phyloP scores from a whole-genome alignment of 768 basidiomycete genomes.

The Phlegmacium glaucopus region DNA sequence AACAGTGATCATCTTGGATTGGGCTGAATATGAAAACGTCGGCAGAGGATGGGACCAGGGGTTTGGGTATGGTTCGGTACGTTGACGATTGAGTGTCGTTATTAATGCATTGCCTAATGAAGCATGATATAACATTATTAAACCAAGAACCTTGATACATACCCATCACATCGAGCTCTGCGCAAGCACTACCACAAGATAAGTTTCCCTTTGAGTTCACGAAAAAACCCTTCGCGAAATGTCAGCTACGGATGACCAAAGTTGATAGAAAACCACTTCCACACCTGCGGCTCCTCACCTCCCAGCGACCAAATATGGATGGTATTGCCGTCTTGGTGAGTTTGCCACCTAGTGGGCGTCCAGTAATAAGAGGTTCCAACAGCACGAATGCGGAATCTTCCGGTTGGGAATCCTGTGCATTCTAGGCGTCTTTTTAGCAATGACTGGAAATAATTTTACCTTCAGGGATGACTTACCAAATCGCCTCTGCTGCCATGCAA shows the following conservation, averaged over 20 bases:
- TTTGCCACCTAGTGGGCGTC: background rate
- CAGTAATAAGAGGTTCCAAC: background rate
- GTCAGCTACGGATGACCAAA: background rate
- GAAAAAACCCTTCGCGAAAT: background rate
- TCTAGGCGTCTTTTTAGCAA: too few relatives aligned
- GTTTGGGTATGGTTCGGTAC: conserved; percentile 1
- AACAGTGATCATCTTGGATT: conserved; percentile 1
- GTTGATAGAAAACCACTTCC: background rate
- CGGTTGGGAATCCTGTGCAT: conserved; percentile 2
- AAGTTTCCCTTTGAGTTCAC: conserved; percentile 1
- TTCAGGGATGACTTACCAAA: too few relatives aligned
- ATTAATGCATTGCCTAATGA: background rate
- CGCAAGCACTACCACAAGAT: background rate
- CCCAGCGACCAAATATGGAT: background rate
- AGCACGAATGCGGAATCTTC: conserved; percentile 6
- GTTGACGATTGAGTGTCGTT: background rate
- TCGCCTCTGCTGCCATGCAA: too few relatives aligned
- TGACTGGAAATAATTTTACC: too few relatives aligned
- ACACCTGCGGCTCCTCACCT: background rate
- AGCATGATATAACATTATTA: too few relatives aligned
- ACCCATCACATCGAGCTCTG: background rate
- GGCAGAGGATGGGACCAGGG: conserved; percentile 3
- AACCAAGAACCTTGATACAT: background rate
- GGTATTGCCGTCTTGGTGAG: conserved; percentile 1
- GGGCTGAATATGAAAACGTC: background rate